These are phyloP conservation scores for Epichloe bromicola DNA, from an alignment of 2,329 filamentous ascomycete genomes.

Conservation along the genomic window DNA sequence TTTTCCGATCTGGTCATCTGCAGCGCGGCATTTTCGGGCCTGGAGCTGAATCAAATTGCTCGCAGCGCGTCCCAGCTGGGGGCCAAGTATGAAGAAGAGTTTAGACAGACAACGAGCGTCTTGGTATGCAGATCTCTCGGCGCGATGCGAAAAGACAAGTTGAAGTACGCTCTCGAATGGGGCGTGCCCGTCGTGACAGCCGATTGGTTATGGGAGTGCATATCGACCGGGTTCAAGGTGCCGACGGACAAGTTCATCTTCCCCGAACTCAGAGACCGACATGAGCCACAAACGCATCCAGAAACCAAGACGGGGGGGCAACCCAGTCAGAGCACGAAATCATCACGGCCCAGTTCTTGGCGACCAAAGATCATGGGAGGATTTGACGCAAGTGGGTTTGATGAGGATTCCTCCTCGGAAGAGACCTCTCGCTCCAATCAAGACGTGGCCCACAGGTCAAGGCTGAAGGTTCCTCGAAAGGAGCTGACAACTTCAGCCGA, in stretches of 20 bases:
- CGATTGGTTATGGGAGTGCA: slow-evolving; percentile 77
- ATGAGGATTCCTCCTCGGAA: slow-evolving; percentile 17
- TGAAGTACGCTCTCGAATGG: slow-evolving; percentile 62
- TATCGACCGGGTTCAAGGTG: slow-evolving; percentile 40
- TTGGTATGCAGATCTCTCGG: slow-evolving; percentile 55
- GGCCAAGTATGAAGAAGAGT: slow-evolving; percentile 65
- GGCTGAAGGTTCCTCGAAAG: slow-evolving; percentile 4
- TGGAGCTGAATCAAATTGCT: slow-evolving; percentile 75
- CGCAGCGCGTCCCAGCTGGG: slow-evolving; percentile 66
- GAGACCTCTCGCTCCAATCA: background rate
- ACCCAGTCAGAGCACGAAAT: background rate
- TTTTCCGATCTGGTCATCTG: slow-evolving; percentile 62
- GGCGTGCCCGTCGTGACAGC: slow-evolving; percentile 68
- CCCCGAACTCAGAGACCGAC: slow-evolving; percentile 28
- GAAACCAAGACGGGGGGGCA: slow-evolving; percentile 6
- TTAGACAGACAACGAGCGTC: slow-evolving; percentile 59
- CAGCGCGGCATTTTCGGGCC: slow-evolving; percentile 69
- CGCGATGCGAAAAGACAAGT: slow-evolving; percentile 57
- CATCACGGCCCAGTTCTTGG: slow-evolving; percentile 4
- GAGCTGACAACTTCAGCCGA: slow-evolving; percentile 21
- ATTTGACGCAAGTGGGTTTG: slow-evolving; percentile 29
- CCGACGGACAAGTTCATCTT: slow-evolving; percentile 36
- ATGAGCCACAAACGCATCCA: slow-evolving; percentile 3
- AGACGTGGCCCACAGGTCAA: background rate
- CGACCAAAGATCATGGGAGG: slow-evolving; percentile 12